Evolutionary conservation across 192 early-diverging fungal genomes (phyloP).

Genomic region (Podila epicladia): DNA sequence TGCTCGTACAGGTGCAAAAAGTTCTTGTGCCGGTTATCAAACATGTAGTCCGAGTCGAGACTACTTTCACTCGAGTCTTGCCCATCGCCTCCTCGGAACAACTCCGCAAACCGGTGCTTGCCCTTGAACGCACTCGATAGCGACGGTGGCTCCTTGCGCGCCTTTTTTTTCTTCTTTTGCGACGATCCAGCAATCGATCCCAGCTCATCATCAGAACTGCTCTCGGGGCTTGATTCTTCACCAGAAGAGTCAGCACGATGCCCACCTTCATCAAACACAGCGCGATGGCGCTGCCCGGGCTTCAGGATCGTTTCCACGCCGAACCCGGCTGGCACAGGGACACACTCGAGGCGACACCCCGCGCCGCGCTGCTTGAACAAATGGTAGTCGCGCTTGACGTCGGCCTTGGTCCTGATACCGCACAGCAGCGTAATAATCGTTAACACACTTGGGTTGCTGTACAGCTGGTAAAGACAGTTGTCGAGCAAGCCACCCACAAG

Average conservation of each 20-base stretch:
- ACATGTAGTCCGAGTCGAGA: constrained; percentile 45
- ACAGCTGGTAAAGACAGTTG: constrained; percentile 59
- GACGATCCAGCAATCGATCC: background rate
- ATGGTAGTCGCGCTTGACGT: constrained; percentile 48
- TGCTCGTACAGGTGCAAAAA: constrained; percentile 66
- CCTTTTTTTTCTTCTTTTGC: background rate
- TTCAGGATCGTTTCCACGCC: constrained; percentile 48
- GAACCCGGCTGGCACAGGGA: constrained; percentile 41
- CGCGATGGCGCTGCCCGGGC: background rate
- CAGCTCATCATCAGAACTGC: constrained; percentile 2
- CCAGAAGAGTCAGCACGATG: background rate
- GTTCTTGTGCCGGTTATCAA: constrained; percentile 46
- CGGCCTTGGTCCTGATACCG: constrained; percentile 59
- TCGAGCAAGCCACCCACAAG: constrained; percentile 66
- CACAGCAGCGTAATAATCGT: constrained; percentile 71
- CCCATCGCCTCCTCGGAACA: constrained; percentile 9
- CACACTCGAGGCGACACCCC: constrained; percentile 37
- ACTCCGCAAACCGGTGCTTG: constrained; percentile 25
- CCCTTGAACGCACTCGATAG: constrained; percentile 20
- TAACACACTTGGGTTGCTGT: constrained; percentile 65
- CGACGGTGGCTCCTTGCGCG: constrained; percentile 1
- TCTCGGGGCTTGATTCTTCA: background rate
- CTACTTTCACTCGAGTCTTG: constrained; percentile 2
- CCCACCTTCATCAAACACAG: background rate
- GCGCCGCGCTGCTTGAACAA: constrained; percentile 43